A percentile compares a stretch with the other conserved stretches of the same genome.
These are phyloP conservation scores for Rubroboletus satanas DNA, from an alignment of 768 basidiomycete genomes.

Conservation along the genomic window DNA sequence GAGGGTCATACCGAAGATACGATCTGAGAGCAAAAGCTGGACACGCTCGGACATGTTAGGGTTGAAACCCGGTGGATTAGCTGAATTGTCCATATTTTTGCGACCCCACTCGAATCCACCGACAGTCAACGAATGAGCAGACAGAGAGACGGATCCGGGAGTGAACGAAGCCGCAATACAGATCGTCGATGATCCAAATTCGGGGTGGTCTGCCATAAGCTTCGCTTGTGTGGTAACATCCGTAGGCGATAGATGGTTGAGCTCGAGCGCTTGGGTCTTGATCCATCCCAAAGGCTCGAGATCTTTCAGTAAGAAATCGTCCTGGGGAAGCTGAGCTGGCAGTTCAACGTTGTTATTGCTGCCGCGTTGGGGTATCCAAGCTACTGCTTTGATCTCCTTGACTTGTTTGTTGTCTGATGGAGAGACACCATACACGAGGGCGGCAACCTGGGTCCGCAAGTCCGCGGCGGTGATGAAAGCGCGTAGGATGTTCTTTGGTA, in stretches of 20 bases:
- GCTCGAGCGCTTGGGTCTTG: constrained; percentile 93
- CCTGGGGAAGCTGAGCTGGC: constrained; percentile 84
- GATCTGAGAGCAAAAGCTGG: constrained; percentile 88
- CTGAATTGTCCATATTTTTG: constrained; percentile 84
- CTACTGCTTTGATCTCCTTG: constrained; percentile 97
- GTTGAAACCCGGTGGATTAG: constrained; percentile 89
- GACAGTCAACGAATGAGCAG: constrained; percentile 85
- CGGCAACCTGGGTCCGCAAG: constrained; percentile 93
- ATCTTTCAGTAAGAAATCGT: constrained; percentile 93
- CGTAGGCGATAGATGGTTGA: constrained; percentile 86
- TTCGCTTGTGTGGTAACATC: constrained; percentile 95
- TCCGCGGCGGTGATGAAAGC: constrained; percentile 93
- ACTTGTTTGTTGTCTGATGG: constrained; percentile 97
- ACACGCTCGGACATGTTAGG: constrained; percentile 98
- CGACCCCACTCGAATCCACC: constrained; percentile 98
- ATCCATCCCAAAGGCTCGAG: constrained; percentile 95
- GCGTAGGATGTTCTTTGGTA: constrained; percentile 95
- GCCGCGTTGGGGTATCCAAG: constrained; percentile 97
- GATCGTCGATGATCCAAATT: constrained; percentile 92
- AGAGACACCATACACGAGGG: constrained; percentile 87
- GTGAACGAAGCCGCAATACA: constrained; percentile 96
- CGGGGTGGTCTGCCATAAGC: constrained; percentile 93
- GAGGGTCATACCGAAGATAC: constrained; percentile 92
- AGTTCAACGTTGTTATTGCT: constrained; percentile 94
- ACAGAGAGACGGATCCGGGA: constrained; percentile 94